Base-by-base conservation (phyloP, 1,284 basidiomycete species). In the Austropuccinia psidii region DNA sequence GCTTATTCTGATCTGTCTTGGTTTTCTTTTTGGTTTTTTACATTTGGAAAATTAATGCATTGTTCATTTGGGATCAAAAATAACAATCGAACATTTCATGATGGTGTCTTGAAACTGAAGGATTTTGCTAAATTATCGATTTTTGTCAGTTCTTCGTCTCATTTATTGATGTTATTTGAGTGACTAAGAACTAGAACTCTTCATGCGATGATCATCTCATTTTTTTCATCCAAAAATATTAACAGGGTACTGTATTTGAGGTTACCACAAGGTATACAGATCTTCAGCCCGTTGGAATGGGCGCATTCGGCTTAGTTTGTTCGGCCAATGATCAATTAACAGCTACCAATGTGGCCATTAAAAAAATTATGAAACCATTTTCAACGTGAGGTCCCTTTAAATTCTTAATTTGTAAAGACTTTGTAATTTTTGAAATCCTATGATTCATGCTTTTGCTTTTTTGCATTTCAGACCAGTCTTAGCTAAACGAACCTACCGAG, bases 231-330 rank as follows among this genome's bases (percentile, higher is more conserved):
- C 24, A 45, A 57, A 37, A 24, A 5, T 31, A 47, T 13, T 55
- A 35, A 45, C 50, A 72, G 69, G 70, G 75, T 35, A 79, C 79
- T 8, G 81, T 83, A 74, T 82, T 80, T 75, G 82, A 97, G 88
- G 93, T 97, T 69, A 96, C 93, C 21, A 96, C 93, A 74, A 88
- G 95, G 79, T 99, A 99, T 91, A 90, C 96, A 81, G 95, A 98
- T 84, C 88, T 99, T 29, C 96, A 98, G 81, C 95, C 95, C n/a
- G 95, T 98, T 58, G 96, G 95, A 82, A 98, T 98, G 95, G 95
- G 93, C 77, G 93, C 93, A 54, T 96, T 96, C 80, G 93, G 93
- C 76, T 89, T 97, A 75, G 93, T 97, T 61, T 97, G 93, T 81
- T 98, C 95, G 21, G 93, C 95, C 57, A 98, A 96, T 82, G 96